Conservation (phyloP, 2,329 filamentous ascomycete genomes). For the Ascochyta rabiei region DNA sequence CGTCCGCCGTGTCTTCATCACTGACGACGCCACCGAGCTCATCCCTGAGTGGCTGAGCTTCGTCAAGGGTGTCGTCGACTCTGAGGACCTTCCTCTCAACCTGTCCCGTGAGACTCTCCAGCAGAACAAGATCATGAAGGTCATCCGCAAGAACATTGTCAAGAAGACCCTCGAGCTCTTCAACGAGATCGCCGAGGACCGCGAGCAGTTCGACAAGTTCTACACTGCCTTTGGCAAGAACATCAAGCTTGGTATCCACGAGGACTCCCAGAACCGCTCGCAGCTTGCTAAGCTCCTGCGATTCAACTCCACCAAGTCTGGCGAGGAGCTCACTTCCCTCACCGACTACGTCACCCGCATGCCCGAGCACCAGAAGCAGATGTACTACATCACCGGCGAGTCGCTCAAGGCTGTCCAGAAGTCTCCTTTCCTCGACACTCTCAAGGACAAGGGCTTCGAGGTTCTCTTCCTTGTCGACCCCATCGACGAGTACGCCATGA, state of each 20-base stretch:
- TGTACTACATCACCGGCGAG: slow-evolving; percentile 99
- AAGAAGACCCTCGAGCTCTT: slow-evolving; percentile 99
- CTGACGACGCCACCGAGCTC: slow-evolving; percentile 97
- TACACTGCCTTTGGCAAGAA: slow-evolving; percentile 99
- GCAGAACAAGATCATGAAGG: slow-evolving; percentile 99
- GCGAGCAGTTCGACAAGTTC: slow-evolving; percentile 99
- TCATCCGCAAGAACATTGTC: slow-evolving; percentile 99
- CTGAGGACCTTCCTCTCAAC: slow-evolving; percentile 99
- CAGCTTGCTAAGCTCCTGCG: slow-evolving; percentile 96
- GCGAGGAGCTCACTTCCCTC: slow-evolving; percentile 92
- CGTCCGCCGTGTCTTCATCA: slow-evolving; percentile 99
- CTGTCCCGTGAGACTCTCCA: slow-evolving; percentile 99
- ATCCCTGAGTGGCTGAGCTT: slow-evolving; percentile 99
- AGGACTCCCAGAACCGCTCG: slow-evolving; percentile 96
- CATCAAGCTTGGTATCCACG: slow-evolving; percentile 99
- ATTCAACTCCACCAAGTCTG: slow-evolving; percentile 99
- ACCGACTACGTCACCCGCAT: slow-evolving; percentile 98
- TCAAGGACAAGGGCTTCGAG: slow-evolving; percentile 99
- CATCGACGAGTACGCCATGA: slow-evolving; percentile 99
- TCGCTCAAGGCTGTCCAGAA: slow-evolving; percentile 97
- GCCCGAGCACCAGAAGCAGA: slow-evolving; percentile 99
- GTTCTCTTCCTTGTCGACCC: slow-evolving; percentile 99
- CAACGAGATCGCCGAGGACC: slow-evolving; percentile 98
- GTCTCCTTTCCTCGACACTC: slow-evolving; percentile 97
- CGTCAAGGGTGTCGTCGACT: slow-evolving; percentile 99